These are phyloP conservation scores for Odontarrhena argentea DNA, from an alignment of 345 rosid genomes.

Conservation along the genomic window DNA sequence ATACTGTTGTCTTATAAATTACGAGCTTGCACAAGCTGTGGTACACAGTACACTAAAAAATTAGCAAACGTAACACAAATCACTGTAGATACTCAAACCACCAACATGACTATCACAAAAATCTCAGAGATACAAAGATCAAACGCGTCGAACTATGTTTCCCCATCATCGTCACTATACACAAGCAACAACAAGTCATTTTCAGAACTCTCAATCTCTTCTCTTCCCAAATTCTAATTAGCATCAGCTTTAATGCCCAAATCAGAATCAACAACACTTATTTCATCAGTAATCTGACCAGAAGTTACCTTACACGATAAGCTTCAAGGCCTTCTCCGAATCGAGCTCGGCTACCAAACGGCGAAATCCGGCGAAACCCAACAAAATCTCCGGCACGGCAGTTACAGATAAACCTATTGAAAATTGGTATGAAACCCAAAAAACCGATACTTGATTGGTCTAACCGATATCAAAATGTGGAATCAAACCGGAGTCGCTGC, in stretches of 20 bases:
- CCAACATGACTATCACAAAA: not conserved
- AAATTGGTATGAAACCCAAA: not conserved
- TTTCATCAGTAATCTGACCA: not conserved
- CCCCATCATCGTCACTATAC: conserved; percentile 4
- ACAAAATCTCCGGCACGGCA: conserved; percentile 56
- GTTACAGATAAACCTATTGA: conserved; percentile 47
- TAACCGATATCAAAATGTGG: not conserved
- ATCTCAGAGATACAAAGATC: not conserved
- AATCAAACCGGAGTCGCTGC: conserved; percentile 27
- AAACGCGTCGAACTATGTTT: conserved; percentile 9
- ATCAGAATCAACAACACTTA: not conserved
- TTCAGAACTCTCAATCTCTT: not conserved
- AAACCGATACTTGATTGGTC: not conserved
- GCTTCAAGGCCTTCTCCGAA: conserved; percentile 54
- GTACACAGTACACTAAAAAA: not conserved
- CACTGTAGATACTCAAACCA: not conserved
- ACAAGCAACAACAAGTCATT: not conserved
- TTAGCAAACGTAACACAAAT: not conserved
- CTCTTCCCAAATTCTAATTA: not conserved
- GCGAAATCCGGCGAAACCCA: conserved; percentile 43
- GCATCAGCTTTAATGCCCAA: not conserved
- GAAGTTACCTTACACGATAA: conserved; percentile 72
- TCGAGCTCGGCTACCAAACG: too few species aligned
- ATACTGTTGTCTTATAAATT: not conserved
- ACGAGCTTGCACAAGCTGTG: conserved; percentile 3